These are phyloP conservation scores for Termitomyces bulborhizus DNA, from an alignment of 768 basidiomycete genomes.

Conservation along the genomic window DNA sequence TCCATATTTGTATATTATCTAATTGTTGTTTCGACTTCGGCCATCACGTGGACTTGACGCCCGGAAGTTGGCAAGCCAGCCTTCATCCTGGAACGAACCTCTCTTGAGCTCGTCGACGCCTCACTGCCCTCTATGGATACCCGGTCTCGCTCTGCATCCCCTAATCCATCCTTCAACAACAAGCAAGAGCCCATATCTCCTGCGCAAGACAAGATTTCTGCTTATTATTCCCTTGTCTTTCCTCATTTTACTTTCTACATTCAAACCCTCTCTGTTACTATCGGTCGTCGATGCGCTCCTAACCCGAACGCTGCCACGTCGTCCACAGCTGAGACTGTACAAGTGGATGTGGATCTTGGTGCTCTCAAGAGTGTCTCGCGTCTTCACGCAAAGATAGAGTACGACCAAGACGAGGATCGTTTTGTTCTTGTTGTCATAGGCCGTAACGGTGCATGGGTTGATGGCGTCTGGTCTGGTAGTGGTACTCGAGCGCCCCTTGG, in stretches of 20 bases:
- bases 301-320: conserved; percentile 41
- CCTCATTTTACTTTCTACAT: conserved; percentile 96
- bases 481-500: conserved; percentile 82
- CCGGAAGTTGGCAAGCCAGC: conserved; percentile 9
- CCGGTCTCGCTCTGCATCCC: conserved; percentile 35
- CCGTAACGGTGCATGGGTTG: conserved; percentile 98
- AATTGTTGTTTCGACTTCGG: not conserved
- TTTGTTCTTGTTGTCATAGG: conserved; percentile 90
- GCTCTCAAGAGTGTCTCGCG: conserved; percentile 97
- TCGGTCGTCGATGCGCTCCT: conserved; percentile 82
- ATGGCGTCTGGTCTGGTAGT: conserved; percentile 91
- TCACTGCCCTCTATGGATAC: conserved; percentile 31
- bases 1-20: not conserved
- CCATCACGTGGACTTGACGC: conserved; percentile 11
- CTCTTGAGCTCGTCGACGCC: conserved; percentile 14
- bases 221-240: conserved; percentile 92
- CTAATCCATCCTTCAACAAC: conserved; percentile 19
- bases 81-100: conserved; percentile 6
- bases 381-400: conserved; percentile 92
- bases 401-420: conserved; percentile 82
- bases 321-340: conserved; percentile 48
- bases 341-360: conserved; percentile 88
- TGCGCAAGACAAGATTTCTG: conserved; percentile 74
- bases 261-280: conserved; percentile 89
- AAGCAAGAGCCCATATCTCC: conserved; percentile 28